These are phyloP conservation scores for Coprinellus micaceus DNA, from an alignment of 768 basidiomycete species.

Conservation along the genomic window DNA sequence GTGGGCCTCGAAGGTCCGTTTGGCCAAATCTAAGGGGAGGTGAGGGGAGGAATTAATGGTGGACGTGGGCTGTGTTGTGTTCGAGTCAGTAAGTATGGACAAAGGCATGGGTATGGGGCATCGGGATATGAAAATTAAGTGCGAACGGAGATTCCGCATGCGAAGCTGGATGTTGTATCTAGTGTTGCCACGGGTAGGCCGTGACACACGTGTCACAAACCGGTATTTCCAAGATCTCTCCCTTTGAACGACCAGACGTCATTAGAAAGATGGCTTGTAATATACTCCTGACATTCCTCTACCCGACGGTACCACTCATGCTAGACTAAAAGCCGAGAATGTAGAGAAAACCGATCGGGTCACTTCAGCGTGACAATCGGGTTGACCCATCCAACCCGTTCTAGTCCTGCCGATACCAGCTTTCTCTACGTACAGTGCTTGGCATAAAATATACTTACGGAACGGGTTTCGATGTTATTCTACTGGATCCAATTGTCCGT, in stretches of 20 bases:
- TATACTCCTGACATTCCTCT: background rate
- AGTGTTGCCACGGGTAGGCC: background rate
- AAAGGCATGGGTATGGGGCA: too few relatives aligned
- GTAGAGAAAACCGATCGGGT: background rate
- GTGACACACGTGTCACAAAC: background rate
- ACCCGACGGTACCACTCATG: background rate
- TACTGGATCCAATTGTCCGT: background rate
- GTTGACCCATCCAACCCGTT: background rate
- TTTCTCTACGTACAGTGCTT: background rate
- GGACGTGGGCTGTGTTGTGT: too few relatives aligned
- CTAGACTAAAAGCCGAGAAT: background rate
- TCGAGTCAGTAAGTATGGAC: too few relatives aligned
- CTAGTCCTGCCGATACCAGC: background rate
- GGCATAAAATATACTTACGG: background rate
- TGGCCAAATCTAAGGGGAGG: too few relatives aligned
- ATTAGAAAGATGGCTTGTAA: background rate
- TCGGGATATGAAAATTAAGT: too few relatives aligned
- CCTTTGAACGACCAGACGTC: background rate
- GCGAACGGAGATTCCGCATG: too few relatives aligned
- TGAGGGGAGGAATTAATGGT: too few relatives aligned
- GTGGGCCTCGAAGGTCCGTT: too few relatives aligned
- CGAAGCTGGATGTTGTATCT: too few relatives aligned
- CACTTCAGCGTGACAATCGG: background rate
- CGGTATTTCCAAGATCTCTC: background rate
- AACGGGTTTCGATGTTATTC: background rate